A percentile compares a stretch with the other conserved stretches of the same genome.
phyloP scores from a whole-genome alignment of 441 rosid genomes.

The Kokia cookei region DNA sequence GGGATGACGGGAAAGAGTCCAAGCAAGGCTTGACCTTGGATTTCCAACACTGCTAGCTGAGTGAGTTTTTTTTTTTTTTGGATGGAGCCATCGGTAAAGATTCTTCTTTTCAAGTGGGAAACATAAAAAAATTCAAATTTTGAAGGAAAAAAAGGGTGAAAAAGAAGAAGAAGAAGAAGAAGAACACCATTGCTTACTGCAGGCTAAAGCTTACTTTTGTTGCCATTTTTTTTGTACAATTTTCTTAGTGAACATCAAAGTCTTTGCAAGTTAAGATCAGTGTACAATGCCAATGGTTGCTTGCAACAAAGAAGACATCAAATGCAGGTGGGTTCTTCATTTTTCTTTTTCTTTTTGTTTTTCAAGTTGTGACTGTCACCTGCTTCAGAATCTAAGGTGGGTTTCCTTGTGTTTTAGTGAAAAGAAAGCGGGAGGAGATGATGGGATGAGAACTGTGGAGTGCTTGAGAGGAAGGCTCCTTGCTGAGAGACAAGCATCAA shows the following conservation, averaged over 20 bases:
- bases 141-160: neutral
- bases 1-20: neutral
- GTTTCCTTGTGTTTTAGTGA: conserved; percentile 20
- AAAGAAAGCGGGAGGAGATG: conserved; percentile 37
- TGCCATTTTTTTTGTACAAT: neutral
- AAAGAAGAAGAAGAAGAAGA: neutral
- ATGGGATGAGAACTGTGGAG: conserved; percentile 53
- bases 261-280: neutral
- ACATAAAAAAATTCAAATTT: neutral
- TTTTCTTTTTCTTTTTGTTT: neutral
- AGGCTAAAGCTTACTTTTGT: neutral
- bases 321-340: conserved; percentile 25
- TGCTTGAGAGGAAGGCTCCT: conserved; percentile 77
- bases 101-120: neutral
- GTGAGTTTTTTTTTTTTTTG: neutral
- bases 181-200: neutral
- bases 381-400: conserved; percentile 11
- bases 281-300: conserved; percentile 20
- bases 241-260: neutral
- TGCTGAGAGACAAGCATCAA: conserved; percentile 84
- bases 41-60: neutral
- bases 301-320: conserved; percentile 19
- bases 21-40: conserved; percentile 2
- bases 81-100: neutral
- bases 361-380: neutral